phyloP scores from a whole-genome alignment of 2,329 filamentous ascomycete species.

The Didymella lethalis region DNA sequence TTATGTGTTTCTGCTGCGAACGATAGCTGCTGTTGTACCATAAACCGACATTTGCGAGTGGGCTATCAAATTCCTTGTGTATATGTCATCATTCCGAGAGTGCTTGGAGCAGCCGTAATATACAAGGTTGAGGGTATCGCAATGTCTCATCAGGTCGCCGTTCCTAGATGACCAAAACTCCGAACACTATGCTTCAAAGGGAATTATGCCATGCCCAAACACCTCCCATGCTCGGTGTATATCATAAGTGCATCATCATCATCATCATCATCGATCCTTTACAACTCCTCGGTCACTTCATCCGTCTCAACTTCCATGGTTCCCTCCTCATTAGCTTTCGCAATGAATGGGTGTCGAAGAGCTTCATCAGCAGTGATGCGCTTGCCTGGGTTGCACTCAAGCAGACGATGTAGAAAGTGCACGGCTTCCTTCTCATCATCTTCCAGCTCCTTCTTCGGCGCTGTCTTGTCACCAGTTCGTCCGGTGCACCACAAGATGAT shows the following conservation, averaged over 20 bases:
- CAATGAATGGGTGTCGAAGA: conserved; percentile 74
- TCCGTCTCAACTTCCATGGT: conserved; percentile 48
- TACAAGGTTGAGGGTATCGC: conserved; percentile 45
- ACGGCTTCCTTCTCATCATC: conserved; percentile 76
- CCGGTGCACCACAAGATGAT: conserved; percentile 96
- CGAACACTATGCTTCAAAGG: conserved; percentile 34
- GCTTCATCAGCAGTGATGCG: conserved; percentile 80
- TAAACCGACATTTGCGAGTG: conserved; percentile 11
- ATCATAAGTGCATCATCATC: conserved; percentile 26
- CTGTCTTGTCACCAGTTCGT: conserved; percentile 65
- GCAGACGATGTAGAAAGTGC: conserved; percentile 73
- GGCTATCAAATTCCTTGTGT: conserved; percentile 18
- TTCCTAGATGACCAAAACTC: conserved; percentile 40
- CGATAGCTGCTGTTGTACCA: conserved; percentile 5
- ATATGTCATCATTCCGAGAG: conserved; percentile 15
- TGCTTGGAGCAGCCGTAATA: conserved; percentile 21
- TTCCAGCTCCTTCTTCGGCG: conserved; percentile 61
- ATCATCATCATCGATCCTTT: conserved; percentile 20
- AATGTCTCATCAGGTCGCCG: conserved; percentile 31
- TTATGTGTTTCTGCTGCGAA: conserved; percentile 9
- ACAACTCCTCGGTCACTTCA: conserved; percentile 36
- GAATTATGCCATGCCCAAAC: conserved; percentile 21
- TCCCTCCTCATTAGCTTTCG: conserved; percentile 35
- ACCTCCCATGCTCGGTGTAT: conserved; percentile 37
- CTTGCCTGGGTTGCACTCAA: conserved; percentile 78